These are phyloP conservation scores for Tricholoma bakamatsutake DNA, from an alignment of 768 basidiomycete genomes.

Conservation along the genomic window DNA sequence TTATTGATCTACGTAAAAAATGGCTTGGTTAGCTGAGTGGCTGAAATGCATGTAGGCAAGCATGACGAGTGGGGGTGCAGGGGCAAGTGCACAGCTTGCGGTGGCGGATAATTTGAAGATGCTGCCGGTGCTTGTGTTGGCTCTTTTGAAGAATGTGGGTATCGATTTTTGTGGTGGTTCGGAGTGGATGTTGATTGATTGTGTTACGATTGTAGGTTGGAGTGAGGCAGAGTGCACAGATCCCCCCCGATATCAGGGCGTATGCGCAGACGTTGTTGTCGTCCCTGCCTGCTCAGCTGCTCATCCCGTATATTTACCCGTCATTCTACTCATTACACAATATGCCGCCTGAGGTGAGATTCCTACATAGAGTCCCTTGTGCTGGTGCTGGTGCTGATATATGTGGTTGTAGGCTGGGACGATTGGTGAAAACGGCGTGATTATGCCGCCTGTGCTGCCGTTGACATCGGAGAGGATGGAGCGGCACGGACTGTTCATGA, in stretches of 20 bases:
- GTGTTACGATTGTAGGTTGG: conserved; percentile 56
- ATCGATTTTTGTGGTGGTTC: background rate
- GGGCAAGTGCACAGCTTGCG: conserved; percentile 90
- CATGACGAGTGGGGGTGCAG: conserved; percentile 91
- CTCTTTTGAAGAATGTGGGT: conserved; percentile 88
- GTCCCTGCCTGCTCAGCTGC: conserved; percentile 82
- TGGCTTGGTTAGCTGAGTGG: background rate
- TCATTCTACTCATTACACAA: conserved; percentile 94
- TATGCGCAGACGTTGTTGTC: conserved; percentile 93
- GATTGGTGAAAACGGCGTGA: conserved; percentile 82
- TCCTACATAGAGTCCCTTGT: too few species aligned
- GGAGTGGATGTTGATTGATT: background rate
- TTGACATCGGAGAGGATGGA: conserved; percentile 94
- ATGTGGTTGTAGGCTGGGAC: conserved; percentile 65
- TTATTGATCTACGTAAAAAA: background rate
- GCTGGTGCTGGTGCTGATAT: conserved; percentile 2
- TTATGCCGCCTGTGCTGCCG: conserved; percentile 83
- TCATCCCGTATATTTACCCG: conserved; percentile 94
- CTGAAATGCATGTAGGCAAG: conserved; percentile 38
- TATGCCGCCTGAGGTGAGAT: conserved; percentile 85
- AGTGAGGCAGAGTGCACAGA: conserved; percentile 91
- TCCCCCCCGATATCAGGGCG: conserved; percentile 92
- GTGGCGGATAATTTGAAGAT: conserved; percentile 93
- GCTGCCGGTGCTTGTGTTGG: conserved; percentile 86
- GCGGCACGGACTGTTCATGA: conserved; percentile 91